Evolutionary conservation across 768 basidiomycete genomes (phyloP).

Genomic region (Hericium rajendrae): DNA sequence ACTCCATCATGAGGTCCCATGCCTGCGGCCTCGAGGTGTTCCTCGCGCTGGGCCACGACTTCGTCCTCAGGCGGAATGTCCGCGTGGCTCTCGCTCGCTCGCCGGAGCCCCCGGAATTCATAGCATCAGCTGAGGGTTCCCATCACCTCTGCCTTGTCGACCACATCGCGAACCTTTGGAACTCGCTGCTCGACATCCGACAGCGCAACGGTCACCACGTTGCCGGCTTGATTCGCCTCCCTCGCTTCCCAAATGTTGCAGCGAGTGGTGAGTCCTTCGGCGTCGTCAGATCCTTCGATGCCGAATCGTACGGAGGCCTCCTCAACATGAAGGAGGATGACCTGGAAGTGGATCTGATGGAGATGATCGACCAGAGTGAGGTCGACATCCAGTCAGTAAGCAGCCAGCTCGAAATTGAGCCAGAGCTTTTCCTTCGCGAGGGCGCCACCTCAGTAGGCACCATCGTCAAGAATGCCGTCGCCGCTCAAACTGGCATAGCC

Average conservation of each 20-base stretch:
- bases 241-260: background rate
- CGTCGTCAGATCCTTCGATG: background rate
- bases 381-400: too few relatives aligned
- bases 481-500: too few relatives aligned
- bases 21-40: slow-evolving; percentile 18
- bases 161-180: slow-evolving; percentile 12
- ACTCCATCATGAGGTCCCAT: slow-evolving; percentile 12
- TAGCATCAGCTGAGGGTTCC: slow-evolving; percentile 12
- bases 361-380: too few relatives aligned
- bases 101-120: background rate
- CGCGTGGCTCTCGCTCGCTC: slow-evolving; percentile 1
- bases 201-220: background rate
- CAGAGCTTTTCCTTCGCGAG: too few relatives aligned
- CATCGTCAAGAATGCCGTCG: too few relatives aligned
- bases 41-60: slow-evolving; percentile 13
- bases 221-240: background rate
- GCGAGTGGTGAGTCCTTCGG: slow-evolving; percentile 12
- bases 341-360: too few relatives aligned
- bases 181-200: background rate
- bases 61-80: slow-evolving; percentile 17
- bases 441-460: too few relatives aligned
- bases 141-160: slow-evolving; percentile 19
- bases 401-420: too few relatives aligned
- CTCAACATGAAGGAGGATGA: too few relatives aligned
- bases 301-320: too few relatives aligned